Evolutionary conservation across 371 early-diverging fungal species (phyloP).

Genomic region (Mortierella polycephala): DNA sequence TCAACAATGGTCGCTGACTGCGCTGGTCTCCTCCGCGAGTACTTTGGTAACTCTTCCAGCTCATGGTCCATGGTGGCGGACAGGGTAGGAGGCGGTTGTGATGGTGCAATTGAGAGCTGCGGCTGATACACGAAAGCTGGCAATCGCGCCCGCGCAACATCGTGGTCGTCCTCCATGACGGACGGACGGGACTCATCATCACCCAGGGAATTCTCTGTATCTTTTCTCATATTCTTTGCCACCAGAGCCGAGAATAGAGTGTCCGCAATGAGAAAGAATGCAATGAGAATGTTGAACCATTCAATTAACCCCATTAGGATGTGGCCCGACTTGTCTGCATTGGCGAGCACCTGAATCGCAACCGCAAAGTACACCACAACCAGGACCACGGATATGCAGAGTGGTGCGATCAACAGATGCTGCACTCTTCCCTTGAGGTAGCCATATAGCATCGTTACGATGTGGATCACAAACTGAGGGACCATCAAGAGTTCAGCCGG

Average conservation of each 20-base stretch:
- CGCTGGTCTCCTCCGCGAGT: constrained; percentile 24
- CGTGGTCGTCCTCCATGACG: too few species aligned
- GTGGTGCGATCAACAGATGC: background rate
- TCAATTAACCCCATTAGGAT: background rate
- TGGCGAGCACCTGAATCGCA: background rate
- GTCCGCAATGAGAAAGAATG: too few species aligned
- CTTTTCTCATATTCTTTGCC: too few species aligned
- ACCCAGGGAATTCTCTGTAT: too few species aligned
- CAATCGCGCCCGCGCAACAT: too few species aligned
- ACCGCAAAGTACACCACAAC: constrained; percentile 15
- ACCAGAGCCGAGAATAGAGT: too few species aligned
- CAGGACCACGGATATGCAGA: constrained; percentile 6
- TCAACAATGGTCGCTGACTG: constrained; percentile 34
- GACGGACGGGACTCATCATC: too few species aligned
- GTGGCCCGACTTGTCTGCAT: too few species aligned
- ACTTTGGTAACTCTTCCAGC: constrained; percentile 26
- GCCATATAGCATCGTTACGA: constrained; percentile 18
- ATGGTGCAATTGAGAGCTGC: background rate
- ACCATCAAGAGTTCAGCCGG: constrained; percentile 8
- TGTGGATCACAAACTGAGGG: constrained; percentile 17
- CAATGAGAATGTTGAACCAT: too few species aligned
- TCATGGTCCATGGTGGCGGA: constrained; percentile 1
- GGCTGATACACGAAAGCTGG: background rate
- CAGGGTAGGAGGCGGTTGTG: background rate
- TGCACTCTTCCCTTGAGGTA: constrained; percentile 5